Percentiles rank a stretch among this genome's conserved stretches.
Evolutionary conservation across 2,329 filamentous ascomycete species (phyloP).

Genomic region (Ceratocystis huliohia): DNA sequence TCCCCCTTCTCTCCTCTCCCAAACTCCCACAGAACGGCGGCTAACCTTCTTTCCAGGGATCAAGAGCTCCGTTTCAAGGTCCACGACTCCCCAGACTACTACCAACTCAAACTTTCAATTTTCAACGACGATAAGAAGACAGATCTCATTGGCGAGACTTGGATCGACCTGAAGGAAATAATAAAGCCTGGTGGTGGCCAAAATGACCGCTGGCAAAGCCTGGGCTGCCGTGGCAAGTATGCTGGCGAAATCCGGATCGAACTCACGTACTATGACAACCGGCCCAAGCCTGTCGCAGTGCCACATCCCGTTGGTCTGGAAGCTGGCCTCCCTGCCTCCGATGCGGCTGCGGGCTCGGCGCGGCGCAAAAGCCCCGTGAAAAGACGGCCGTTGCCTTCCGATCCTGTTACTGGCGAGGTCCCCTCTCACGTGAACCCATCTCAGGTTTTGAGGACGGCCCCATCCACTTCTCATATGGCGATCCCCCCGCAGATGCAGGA

Average conservation of each 20-base stretch:
- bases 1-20: background rate
- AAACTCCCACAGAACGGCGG: background rate
- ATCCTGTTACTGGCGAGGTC: conserved; percentile 51
- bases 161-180: conserved; percentile 71
- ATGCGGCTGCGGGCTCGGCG: conserved; percentile 25
- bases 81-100: conserved; percentile 93
- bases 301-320: conserved; percentile 33
- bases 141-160: conserved; percentile 88
- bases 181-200: conserved; percentile 82
- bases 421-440: conserved; percentile 25
- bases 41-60: conserved; percentile 50
- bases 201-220: conserved; percentile 78
- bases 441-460: background rate
- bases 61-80: conserved; percentile 93
- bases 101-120: conserved; percentile 84
- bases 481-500: conserved; percentile 20
- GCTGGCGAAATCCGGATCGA: conserved; percentile 90
- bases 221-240: conserved; percentile 86
- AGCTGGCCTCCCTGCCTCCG: conserved; percentile 24
- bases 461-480: conserved; percentile 15
- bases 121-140: conserved; percentile 99
- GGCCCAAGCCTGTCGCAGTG: conserved; percentile 66
- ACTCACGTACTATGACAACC: conserved; percentile 87
- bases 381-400: conserved; percentile 69
- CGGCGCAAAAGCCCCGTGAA: conserved; percentile 54